phyloP scores from a whole-genome alignment of 129 eudicot genomes.

The Flaveria brownii region DNA sequence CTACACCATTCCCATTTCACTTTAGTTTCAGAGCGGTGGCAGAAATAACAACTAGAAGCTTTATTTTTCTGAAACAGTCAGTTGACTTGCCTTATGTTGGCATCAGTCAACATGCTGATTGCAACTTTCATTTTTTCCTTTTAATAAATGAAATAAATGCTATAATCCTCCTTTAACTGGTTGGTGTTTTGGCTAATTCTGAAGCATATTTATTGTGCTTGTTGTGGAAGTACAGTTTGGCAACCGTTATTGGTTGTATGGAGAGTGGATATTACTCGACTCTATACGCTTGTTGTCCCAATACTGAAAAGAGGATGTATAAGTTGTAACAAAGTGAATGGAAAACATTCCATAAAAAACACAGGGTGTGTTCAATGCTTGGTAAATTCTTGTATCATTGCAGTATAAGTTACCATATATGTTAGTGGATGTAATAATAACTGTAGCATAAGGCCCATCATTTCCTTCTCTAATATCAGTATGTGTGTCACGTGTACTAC shows the following conservation, averaged over 20 bases:
- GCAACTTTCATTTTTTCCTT: no score
- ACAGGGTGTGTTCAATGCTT: neutral
- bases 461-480: conserved; percentile 15
- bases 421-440: neutral
- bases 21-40: no score
- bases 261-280: neutral
- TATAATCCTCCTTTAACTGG: neutral
- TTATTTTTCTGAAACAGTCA: no score
- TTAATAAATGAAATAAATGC: no score
- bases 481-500: conserved; percentile 2
- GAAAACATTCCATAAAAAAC: neutral
- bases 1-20: neutral
- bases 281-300: neutral
- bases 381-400: neutral
- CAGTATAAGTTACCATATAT: neutral
- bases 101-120: neutral
- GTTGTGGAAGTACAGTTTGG: neutral
- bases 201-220: no score
- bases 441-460: neutral
- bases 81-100: neutral
- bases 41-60: no score
- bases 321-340: conserved; percentile 2
- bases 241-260: neutral
- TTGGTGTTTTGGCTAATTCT: no score
- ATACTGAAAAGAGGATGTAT: neutral